phyloP scores from a whole-genome alignment of 768 basidiomycete genomes.

The Kwoniella dejecticola region DNA sequence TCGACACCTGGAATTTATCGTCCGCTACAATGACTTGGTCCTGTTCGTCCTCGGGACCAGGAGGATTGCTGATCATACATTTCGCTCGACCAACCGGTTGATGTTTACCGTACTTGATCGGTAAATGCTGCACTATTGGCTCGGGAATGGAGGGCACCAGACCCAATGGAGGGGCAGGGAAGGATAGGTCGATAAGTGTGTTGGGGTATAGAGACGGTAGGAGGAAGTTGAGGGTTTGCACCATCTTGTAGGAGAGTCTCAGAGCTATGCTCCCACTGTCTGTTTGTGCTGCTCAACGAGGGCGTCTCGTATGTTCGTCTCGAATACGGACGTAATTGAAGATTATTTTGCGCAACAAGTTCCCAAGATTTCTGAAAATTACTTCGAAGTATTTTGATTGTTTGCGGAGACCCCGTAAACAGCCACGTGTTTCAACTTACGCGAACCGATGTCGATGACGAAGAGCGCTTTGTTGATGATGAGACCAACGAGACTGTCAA shows the following conservation, averaged over 20 bases:
- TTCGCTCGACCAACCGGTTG: conserved; percentile 41
- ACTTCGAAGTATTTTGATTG: not conserved
- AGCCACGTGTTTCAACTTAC: not conserved
- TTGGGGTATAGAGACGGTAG: conserved; percentile 51
- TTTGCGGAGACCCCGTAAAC: conserved; percentile 1
- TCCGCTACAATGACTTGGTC: conserved; percentile 36
- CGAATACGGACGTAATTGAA: no score
- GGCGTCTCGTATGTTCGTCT: no score
- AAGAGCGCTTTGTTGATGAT: not conserved
- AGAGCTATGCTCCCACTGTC: not conserved
- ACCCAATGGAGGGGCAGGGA: conserved; percentile 27
- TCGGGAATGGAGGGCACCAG: conserved; percentile 25
- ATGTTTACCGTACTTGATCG: conserved; percentile 40
- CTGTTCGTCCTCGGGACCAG: conserved; percentile 5
- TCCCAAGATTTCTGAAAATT: conserved; percentile 6
- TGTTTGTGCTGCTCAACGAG: not conserved
- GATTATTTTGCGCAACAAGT: no score
- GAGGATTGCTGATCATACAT: conserved; percentile 22
- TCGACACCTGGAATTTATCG: conserved; percentile 38
- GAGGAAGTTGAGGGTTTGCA: conserved; percentile 35
- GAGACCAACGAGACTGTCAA: not conserved
- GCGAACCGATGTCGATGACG: not conserved
- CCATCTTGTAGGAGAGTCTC: no score
- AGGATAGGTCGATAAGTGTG: conserved; percentile 44
- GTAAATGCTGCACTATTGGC: conserved; percentile 46